Conservation (phyloP, 768 basidiomycete species). For the Myochromella boudieri region DNA sequence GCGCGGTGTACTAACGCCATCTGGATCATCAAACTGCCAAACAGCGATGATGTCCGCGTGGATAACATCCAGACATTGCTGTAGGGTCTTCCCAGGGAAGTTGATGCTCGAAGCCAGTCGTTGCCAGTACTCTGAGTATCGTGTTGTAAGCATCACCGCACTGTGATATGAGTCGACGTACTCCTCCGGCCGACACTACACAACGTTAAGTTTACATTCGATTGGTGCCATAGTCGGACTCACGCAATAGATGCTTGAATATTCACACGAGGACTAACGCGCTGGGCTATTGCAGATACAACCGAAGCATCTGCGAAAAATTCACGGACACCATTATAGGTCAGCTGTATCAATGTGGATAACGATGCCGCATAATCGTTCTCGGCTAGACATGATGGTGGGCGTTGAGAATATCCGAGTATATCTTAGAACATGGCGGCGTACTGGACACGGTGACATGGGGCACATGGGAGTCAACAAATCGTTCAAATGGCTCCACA, state of each 20-base stretch:
- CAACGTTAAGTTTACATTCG: neutral
- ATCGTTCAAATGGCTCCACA: conserved; percentile 7
- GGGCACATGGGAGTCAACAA: conserved; percentile 6
- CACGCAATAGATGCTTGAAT: conserved; percentile 25
- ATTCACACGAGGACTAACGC: conserved; percentile 19
- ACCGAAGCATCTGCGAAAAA: conserved; percentile 16
- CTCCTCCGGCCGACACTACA: conserved; percentile 17
- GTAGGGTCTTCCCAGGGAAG: conserved; percentile 17
- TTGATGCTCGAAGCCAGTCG: conserved; percentile 21
- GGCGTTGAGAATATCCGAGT: neutral
- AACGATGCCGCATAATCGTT: conserved; percentile 9
- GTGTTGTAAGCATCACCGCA: neutral
- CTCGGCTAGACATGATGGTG: conserved; percentile 1
- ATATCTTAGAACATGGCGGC: neutral
- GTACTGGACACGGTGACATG: conserved; percentile 13
- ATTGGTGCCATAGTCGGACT: neutral
- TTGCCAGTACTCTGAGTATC: conserved; percentile 25
- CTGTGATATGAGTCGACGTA: conserved; percentile 2
- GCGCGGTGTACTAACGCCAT: conserved; percentile 10
- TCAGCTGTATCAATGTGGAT: conserved; percentile 9
- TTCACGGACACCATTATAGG: conserved; percentile 14
- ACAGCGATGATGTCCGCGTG: conserved; percentile 23
- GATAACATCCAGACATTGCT: conserved; percentile 21
- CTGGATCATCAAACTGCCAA: conserved; percentile 26
- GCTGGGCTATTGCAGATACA: conserved; percentile 24